phyloP scores from a whole-genome alignment of 805 yeast species.

The Saccharomyces mikatae region DNA sequence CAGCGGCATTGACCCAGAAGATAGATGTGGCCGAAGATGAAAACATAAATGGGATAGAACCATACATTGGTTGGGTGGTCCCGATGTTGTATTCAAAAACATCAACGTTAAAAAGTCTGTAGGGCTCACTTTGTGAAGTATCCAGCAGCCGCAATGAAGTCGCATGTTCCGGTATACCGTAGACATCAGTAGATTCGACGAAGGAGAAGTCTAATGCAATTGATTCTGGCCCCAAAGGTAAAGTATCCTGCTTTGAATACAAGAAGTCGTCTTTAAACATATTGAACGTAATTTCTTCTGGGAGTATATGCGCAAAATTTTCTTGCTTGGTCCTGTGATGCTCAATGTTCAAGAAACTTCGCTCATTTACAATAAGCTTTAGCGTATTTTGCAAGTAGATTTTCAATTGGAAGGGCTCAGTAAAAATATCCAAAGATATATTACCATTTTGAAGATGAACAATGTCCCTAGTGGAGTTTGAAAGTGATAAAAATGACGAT shows the following conservation, averaged over 20 bases:
- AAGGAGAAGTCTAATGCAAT: conserved; percentile 73
- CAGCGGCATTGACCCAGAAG: conserved; percentile 91
- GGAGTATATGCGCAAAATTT: conserved; percentile 36
- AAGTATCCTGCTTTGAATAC: conserved; percentile 55
- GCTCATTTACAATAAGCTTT: conserved; percentile 58
- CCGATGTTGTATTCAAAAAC: conserved; percentile 86
- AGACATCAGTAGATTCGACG: conserved; percentile 52
- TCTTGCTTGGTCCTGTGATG: conserved; percentile 52
- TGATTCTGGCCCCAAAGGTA: conserved; percentile 85
- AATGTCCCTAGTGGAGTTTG: not conserved
- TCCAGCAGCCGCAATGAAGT: conserved; percentile 68
- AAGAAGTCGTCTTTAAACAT: conserved; percentile 64
- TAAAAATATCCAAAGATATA: not conserved
- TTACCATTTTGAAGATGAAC: not conserved
- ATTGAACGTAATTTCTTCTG: conserved; percentile 57
- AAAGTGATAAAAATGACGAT: not conserved
- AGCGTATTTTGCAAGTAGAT: conserved; percentile 38
- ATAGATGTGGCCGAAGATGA: conserved; percentile 66
- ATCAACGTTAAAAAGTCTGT: conserved; percentile 85
- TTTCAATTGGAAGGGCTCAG: conserved; percentile 36
- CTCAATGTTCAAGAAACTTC: conserved; percentile 69
- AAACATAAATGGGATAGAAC: conserved; percentile 81
- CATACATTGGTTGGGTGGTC: conserved; percentile 87
- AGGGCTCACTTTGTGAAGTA: conserved; percentile 60
- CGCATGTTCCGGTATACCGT: conserved; percentile 97